A percentile compares a stretch with the other conserved stretches of the same genome.
These are phyloP conservation scores for Populus hybrid DNA, from an alignment of 441 rosid species.

Conservation along the genomic window DNA sequence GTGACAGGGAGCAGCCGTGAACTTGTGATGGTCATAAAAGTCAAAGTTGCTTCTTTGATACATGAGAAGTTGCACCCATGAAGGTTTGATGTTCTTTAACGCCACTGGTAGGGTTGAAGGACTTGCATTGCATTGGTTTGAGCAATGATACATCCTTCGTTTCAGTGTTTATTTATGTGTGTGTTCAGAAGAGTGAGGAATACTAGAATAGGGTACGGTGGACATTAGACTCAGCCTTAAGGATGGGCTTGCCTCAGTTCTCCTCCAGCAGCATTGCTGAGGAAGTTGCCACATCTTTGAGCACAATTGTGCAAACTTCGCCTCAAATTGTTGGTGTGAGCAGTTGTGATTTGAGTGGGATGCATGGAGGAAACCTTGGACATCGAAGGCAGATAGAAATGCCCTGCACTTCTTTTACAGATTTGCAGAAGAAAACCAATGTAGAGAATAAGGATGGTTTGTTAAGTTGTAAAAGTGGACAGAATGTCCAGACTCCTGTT, in stretches of 20 bases:
- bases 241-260: constrained; percentile 54
- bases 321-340: constrained; percentile 21
- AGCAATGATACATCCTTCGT: constrained; percentile 6
- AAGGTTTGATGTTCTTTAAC: not conserved
- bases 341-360: constrained; percentile 35
- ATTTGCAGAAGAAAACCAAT: constrained; percentile 28
- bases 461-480: constrained; percentile 31
- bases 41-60: constrained; percentile 1
- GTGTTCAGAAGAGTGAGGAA: constrained; percentile 9
- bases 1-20: constrained; percentile 14
- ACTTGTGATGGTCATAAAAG: not conserved
- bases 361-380: constrained; percentile 31
- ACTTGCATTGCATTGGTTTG: constrained; percentile 12
- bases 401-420: constrained; percentile 38
- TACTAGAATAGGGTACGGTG: constrained; percentile 11
- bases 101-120: not conserved
- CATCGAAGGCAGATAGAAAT: constrained; percentile 36
- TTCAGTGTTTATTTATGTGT: constrained; percentile 15
- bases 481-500: constrained; percentile 31
- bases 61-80: not conserved
- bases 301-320: constrained; percentile 39
- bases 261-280: constrained; percentile 42
- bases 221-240: not conserved
- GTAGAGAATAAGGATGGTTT: constrained; percentile 34
- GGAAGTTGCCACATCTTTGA: constrained; percentile 43